Base-by-base conservation (phyloP, 1,139 yeast species). In the Yamadazyma dushanensis region DNA sequence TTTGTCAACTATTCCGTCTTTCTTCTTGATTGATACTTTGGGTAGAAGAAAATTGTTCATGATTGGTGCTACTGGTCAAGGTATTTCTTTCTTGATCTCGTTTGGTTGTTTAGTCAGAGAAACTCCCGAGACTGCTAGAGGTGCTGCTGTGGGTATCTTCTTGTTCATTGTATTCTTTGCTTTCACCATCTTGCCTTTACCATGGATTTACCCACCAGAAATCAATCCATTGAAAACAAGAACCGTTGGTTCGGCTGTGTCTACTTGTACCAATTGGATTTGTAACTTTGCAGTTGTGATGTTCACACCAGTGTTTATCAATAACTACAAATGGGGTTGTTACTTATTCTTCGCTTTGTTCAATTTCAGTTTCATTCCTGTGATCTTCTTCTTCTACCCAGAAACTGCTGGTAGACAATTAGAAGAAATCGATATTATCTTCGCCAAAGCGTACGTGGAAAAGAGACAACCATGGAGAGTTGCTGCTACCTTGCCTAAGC, bases 21-120 rank as follows among this genome's bases (percentile, higher is more conserved):
- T 77, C 58, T 78, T 77, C 60, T 56, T 78, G 48, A 69, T 82
- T 53, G 92, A 85, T 51, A 68, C 72, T 34, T 58, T 83, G 27
- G 82, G 82, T 51, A 83, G 88, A 56, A 79, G 95, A 70, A 78
- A 69, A 38, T 63, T 75, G 53, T 65, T 75, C 52, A 59, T 73
- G 44, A 57, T 61, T 43, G 80, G 80, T 50, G 76, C 79, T 27
- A 35, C 54, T 34, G 78, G 78, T 39, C 75, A 70, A 53, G 73
- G 63, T 43, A 22, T 56, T 39, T 56, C 75, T 8, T 66, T 69
- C 52, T 50, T 61, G 5, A 60, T 69, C 36, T 61, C 72, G 8
- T 68, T 69, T 47, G 75, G 65, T 26, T 66, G 73, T 50, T 65
- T 70, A 51, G 57, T 66, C 30, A 43, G 61, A 36, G 50, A 54